A percentile compares a stretch with the other conserved stretches of the same genome.
Conservation (phyloP, 2,329 filamentous ascomycete species). For the Mycosphaerella arachidis region DNA sequence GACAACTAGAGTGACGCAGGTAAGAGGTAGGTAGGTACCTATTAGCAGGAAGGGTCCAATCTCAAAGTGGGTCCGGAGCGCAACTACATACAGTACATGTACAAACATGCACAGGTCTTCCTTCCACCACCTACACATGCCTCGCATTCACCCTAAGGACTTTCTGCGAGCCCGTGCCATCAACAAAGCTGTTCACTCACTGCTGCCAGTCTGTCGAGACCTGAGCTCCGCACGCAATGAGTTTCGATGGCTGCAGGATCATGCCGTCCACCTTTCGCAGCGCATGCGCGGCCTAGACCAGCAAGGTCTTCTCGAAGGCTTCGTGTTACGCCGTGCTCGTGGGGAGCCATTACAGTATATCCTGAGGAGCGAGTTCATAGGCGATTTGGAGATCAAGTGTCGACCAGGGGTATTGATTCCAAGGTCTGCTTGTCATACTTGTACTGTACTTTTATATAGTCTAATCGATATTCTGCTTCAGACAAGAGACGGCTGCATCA, state of each 20-base stretch:
- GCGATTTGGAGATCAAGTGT: conserved; percentile 73
- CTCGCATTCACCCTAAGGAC: conserved; percentile 28
- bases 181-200: conserved; percentile 47
- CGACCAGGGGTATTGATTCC: conserved; percentile 78
- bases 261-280: conserved; percentile 36
- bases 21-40: too few relatives aligned
- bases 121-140: conserved; percentile 20
- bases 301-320: conserved; percentile 25
- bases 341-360: conserved; percentile 87
- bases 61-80: background rate
- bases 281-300: conserved; percentile 22
- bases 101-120: background rate
- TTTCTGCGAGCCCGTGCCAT: conserved; percentile 25
- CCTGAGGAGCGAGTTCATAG: conserved; percentile 83
- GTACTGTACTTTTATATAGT: background rate
- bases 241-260: conserved; percentile 66
- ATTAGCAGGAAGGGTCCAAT: background rate
- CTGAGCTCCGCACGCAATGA: conserved; percentile 62
- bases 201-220: conserved; percentile 62
- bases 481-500: conserved; percentile 46
- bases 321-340: conserved; percentile 40
- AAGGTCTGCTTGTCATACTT: conserved; percentile 42
- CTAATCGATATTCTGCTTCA: conserved; percentile 23
- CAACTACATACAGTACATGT: background rate
- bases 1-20: background rate